Percentiles rank a stretch among this genome's conserved stretches.
Evolutionary conservation across 805 yeast species (phyloP).

Genomic region (Starmera caribaea): DNA sequence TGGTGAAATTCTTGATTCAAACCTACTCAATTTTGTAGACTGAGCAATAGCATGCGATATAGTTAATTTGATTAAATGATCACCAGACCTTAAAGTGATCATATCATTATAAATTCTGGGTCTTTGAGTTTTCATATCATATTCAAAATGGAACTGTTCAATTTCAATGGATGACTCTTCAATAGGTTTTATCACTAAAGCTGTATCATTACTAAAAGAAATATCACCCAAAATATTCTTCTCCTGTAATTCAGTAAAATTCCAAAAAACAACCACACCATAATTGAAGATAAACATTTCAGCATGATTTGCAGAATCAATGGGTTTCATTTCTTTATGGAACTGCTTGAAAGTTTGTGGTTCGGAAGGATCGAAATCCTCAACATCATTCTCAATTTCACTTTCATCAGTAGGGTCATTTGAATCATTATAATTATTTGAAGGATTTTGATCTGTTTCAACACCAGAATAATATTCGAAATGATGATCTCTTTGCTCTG

Average conservation of each 20-base stretch:
- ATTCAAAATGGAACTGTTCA: conserved; percentile 52
- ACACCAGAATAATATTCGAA: conserved; percentile 84
- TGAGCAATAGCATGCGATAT: conserved; percentile 97
- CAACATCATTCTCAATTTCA: conserved; percentile 19
- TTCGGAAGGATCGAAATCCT: conserved; percentile 82
- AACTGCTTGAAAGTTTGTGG: conserved; percentile 76
- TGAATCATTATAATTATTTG: conserved; percentile 27
- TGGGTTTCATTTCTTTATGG: conserved; percentile 11
- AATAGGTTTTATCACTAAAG: conserved; percentile 58
- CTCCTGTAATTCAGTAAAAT: conserved; percentile 85
- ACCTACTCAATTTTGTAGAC: conserved; percentile 81
- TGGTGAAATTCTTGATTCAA: conserved; percentile 85
- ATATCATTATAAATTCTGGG: conserved; percentile 87
- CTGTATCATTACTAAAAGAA: conserved; percentile 36
- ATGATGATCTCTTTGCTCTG: conserved; percentile 86
- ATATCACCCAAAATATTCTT: conserved; percentile 89
- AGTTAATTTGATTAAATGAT: conserved; percentile 84
- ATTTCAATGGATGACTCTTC: conserved; percentile 88
- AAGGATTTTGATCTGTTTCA: conserved; percentile 46
- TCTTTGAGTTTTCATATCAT: conserved; percentile 47
- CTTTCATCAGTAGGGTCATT: conserved; percentile 20
- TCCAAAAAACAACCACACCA: conserved; percentile 98
- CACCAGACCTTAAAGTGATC: conserved; percentile 84
- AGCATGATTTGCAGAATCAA: conserved; percentile 40
- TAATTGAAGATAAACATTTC: conserved; percentile 85